These are phyloP conservation scores for Aspergillus avenaceus DNA, from an alignment of 495 filamentous ascomycete species.

Conservation along the genomic window DNA sequence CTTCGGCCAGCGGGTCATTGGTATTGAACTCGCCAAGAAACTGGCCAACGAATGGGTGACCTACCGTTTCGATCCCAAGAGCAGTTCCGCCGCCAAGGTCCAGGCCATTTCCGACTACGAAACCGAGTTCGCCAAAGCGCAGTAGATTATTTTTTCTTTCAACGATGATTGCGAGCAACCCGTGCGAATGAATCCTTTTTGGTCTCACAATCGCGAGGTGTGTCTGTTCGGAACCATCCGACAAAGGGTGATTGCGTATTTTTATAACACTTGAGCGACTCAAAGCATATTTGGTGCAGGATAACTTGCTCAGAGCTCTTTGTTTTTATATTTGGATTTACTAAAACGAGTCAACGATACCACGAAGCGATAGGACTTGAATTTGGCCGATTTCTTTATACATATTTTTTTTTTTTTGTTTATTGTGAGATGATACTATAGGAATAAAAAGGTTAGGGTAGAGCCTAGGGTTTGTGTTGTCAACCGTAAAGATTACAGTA, in stretches of 20 bases:
- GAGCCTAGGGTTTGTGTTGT: not conserved
- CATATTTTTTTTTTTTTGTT: slow-evolving; percentile 16
- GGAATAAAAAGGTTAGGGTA: slow-evolving; percentile 19
- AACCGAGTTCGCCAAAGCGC: slow-evolving; percentile 38
- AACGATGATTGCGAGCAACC: no score
- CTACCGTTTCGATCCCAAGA: slow-evolving; percentile 73
- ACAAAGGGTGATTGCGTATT: no score
- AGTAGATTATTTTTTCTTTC: slow-evolving; percentile 7
- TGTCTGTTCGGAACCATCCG: not conserved
- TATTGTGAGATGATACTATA: no score
- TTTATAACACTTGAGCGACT: not conserved
- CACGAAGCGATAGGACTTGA: slow-evolving; percentile 25
- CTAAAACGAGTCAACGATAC: slow-evolving; percentile 34
- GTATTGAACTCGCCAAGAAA: slow-evolving; percentile 71
- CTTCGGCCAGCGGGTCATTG: slow-evolving; percentile 82
- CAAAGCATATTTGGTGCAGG: no score
- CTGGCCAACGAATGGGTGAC: slow-evolving; percentile 78
- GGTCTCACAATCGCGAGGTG: not conserved
- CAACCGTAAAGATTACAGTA: slow-evolving; percentile 4
- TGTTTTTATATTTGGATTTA: slow-evolving; percentile 11
- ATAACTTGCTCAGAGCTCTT: not conserved
- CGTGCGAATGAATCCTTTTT: not conserved
- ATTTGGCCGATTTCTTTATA: slow-evolving; percentile 10
- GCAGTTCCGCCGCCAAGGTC: slow-evolving; percentile 70
- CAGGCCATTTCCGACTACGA: slow-evolving; percentile 72